phyloP scores from a whole-genome alignment of 2,329 filamentous ascomycete genomes.

The Colletotrichum siamense region DNA sequence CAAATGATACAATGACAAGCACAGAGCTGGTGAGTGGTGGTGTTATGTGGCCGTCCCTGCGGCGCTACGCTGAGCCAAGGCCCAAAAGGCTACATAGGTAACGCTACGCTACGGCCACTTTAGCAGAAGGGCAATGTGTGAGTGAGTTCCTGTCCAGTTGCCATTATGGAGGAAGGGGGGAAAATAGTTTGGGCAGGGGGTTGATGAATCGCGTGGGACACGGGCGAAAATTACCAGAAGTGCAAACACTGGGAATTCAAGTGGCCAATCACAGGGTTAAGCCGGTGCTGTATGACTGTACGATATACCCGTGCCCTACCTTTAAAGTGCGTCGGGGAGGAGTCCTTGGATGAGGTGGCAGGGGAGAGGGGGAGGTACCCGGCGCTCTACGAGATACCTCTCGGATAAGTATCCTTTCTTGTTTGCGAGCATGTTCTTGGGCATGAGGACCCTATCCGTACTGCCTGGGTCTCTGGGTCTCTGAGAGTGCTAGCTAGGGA shows the following conservation, averaged over 20 bases:
- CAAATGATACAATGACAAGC: background rate
- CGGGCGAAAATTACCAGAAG: constrained; percentile 16
- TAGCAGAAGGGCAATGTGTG: background rate
- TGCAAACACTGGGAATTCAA: background rate
- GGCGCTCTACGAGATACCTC: background rate
- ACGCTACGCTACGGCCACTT: background rate
- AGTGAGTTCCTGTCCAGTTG: background rate
- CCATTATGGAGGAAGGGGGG: background rate
- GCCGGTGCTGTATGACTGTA: constrained; percentile 1
- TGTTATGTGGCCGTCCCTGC: background rate
- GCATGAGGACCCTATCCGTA: background rate
- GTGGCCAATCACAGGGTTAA: constrained; percentile 1
- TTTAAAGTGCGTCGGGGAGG: background rate
- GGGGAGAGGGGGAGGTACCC: background rate
- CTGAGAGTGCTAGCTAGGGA: background rate
- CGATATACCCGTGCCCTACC: background rate
- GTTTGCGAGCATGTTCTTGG: background rate
- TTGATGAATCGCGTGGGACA: background rate
- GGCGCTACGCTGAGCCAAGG: background rate
- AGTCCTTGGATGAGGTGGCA: background rate
- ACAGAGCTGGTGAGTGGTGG: background rate
- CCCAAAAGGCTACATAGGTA: background rate
- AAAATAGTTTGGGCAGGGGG: background rate
- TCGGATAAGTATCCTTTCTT: background rate
- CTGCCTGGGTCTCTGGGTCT: background rate